Evolutionary conservation across 2,329 filamentous ascomycete species (phyloP).

Genomic region (Leptographium radiaticola): DNA sequence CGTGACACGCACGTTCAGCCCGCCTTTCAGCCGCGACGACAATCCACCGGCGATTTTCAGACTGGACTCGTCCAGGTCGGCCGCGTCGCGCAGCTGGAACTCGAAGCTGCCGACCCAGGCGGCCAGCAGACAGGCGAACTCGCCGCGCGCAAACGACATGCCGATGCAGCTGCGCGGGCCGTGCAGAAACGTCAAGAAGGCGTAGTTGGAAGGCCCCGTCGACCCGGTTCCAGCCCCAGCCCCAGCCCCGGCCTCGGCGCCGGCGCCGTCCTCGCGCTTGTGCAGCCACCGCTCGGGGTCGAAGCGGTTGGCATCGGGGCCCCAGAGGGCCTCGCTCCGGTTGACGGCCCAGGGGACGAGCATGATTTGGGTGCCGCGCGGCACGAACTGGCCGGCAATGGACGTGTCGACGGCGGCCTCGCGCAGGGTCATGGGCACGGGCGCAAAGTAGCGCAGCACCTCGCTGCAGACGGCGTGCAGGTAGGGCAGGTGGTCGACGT

Average conservation of each 20-base stretch:
- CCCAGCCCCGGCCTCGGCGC: slow-evolving; percentile 32
- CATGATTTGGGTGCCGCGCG: slow-evolving; percentile 56
- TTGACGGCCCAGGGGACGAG: slow-evolving; percentile 58
- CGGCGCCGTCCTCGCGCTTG: slow-evolving; percentile 18
- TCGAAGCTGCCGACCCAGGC: slow-evolving; percentile 64
- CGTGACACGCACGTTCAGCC: slow-evolving; percentile 55
- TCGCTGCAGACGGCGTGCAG: slow-evolving; percentile 70
- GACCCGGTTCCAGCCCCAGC: slow-evolving; percentile 20
- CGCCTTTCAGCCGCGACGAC: slow-evolving; percentile 59
- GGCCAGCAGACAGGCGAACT: slow-evolving; percentile 75
- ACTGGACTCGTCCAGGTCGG: slow-evolving; percentile 52
- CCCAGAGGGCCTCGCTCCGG: slow-evolving; percentile 58
- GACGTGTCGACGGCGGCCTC: slow-evolving; percentile 50
- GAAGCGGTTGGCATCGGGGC: slow-evolving; percentile 59
- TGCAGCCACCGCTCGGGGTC: slow-evolving; percentile 66
- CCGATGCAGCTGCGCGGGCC: slow-evolving; percentile 82
- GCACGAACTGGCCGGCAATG: slow-evolving; percentile 52
- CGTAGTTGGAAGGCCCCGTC: slow-evolving; percentile 59
- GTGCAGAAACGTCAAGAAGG: slow-evolving; percentile 71
- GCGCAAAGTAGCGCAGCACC: slow-evolving; percentile 57
- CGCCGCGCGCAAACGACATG: slow-evolving; percentile 63
- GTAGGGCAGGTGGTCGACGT: slow-evolving; percentile 65
- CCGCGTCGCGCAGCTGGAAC: slow-evolving; percentile 41
- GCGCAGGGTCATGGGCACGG: slow-evolving; percentile 59
- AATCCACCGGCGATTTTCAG: slow-evolving; percentile 56